Base-by-base conservation (phyloP, 371 early-diverging fungal genomes). In the Massospora cicadina region DNA sequence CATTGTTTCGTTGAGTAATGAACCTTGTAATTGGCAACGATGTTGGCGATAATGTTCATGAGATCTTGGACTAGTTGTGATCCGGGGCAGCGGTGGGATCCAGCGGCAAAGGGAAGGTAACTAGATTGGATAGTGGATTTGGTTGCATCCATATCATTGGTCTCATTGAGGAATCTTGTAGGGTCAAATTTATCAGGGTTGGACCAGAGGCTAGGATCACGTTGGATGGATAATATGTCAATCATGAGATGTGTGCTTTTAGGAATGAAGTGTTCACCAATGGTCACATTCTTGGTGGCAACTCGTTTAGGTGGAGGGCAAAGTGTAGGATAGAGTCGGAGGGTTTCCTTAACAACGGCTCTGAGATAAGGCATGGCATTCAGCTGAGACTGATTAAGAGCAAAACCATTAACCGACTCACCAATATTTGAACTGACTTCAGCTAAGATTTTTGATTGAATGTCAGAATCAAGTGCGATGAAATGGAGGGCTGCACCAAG, bases 21-120 rank as follows among this genome's bases (percentile, higher is more conserved):
- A 5, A 43, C 43, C 10, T 5, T 43, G 43, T 43, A 17, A 43
- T 43, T 5, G 17, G 17, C 43, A 43, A 43, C 10, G 43, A 43
- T 43, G 17, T 43, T 43, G 43, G 43, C 43, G 17, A 43, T 5
- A 17, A 43, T 43, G 43, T 43, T 43, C 17, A 43, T 43, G 10
- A 43, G 17, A 43, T 43, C 43, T 10, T 10, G 43, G 43, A 43
- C 43, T 17, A 43, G 43, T 17, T 43, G 43, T 5, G 43, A 43
- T 5, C 80, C 84, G 54, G 80, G 71, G 57, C 84, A 82, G 23
- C 21, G 21, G 12, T 57, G 12, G n/a, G 55, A 12, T 1, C 65
- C 65, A n/a, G 32, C 65, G 25, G 56, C 65, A 56, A 64, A 64
- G 54, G 65, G 65, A 1, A 56, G 13, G 33, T 43, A 63, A 31